These are phyloP conservation scores for Cercospora sesami DNA, from an alignment of 2,329 filamentous ascomycete genomes.

Conservation along the genomic window DNA sequence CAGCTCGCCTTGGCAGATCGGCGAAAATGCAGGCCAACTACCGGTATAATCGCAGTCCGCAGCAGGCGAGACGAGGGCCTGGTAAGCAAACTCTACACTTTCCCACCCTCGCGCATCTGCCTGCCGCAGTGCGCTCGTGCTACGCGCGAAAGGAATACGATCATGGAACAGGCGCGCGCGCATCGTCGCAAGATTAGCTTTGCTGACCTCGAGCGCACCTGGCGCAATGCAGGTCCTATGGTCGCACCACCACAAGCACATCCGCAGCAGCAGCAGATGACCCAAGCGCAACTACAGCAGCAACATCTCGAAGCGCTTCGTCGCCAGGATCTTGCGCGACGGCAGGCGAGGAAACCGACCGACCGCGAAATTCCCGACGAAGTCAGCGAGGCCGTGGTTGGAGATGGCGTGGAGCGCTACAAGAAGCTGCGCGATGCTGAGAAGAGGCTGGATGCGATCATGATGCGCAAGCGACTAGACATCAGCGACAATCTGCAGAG, in stretches of 20 bases:
- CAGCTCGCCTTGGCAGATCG: slow-evolving; percentile 28
- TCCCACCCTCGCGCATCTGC: neutral
- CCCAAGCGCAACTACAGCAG: slow-evolving; percentile 50
- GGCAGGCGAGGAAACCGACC: slow-evolving; percentile 83
- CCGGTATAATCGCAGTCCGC: slow-evolving; percentile 39
- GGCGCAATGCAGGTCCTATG: slow-evolving; percentile 49
- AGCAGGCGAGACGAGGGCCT: slow-evolving; percentile 44
- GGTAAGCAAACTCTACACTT: slow-evolving; percentile 38
- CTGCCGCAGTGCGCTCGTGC: neutral
- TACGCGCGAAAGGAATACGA: neutral
- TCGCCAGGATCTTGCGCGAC: slow-evolving; percentile 62
- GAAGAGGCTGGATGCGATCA: slow-evolving; percentile 82
- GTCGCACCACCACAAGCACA: slow-evolving; percentile 36
- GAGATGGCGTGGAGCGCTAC: slow-evolving; percentile 80
- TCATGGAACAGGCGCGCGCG: slow-evolving; percentile 29
- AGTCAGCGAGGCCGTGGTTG: slow-evolving; percentile 72
- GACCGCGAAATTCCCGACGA: slow-evolving; percentile 94
- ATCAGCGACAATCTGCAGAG: slow-evolving; percentile 81
- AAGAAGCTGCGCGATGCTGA: slow-evolving; percentile 82
- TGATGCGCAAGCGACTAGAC: slow-evolving; percentile 91
- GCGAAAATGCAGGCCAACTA: slow-evolving; percentile 47
- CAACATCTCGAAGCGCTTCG: slow-evolving; percentile 47
- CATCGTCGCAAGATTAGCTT: slow-evolving; percentile 48
- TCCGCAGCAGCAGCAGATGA: slow-evolving; percentile 47
- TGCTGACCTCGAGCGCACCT: slow-evolving; percentile 51